Base-by-base conservation (phyloP, 768 basidiomycete species). In the Lactarius hengduanensis region DNA sequence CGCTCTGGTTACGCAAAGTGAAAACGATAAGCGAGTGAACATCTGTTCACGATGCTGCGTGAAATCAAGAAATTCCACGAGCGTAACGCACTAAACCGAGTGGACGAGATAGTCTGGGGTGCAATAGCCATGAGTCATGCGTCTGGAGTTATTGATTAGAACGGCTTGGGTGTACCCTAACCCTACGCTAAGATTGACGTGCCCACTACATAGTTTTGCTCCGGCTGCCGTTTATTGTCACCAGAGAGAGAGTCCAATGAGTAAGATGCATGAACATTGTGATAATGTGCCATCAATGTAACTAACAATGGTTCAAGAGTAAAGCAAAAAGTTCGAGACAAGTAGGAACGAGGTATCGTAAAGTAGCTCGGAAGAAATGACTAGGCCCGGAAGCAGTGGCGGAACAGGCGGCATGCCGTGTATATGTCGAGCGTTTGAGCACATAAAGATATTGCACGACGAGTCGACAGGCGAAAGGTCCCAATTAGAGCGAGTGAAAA, bases 1-100 rank as follows among this genome's bases (percentile, higher is more conserved):
- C 76, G 4, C 71, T 74, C 50, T 75, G 74, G 75, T 56, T 77
- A 61, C 68, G 71, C 57, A 76, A 74, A 65, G 53, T 72, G 22
- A 61, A 56, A 43, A 32, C 45, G 30, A 26, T 38, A 30, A 32
- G 22, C 22, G 41, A 47, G 18, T 56, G 38, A 40, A 15, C 15
- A 41, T 28, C 18, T 20, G 28, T 18, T 34, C 36, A 38, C 36
- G 36, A 13, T 38, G 15, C 38, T 40, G 10, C 38, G 38, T 11
- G 38, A 40, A 40, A 15, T 40, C 38, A 40, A 40, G 38, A 11
- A 5, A 40, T 16, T 40, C 38, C 4, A 40, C 16, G 15, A 5
- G 38, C 38, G 38, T 16, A 40, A 40, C 15, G 38, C 38, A 15
- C 38, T 5, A 15, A 40, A 40, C 15, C 4, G 15, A 40, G 38